These are phyloP conservation scores for Moesziomyces sp. DNA, from an alignment of 1,284 basidiomycete genomes.

Conservation along the genomic window DNA sequence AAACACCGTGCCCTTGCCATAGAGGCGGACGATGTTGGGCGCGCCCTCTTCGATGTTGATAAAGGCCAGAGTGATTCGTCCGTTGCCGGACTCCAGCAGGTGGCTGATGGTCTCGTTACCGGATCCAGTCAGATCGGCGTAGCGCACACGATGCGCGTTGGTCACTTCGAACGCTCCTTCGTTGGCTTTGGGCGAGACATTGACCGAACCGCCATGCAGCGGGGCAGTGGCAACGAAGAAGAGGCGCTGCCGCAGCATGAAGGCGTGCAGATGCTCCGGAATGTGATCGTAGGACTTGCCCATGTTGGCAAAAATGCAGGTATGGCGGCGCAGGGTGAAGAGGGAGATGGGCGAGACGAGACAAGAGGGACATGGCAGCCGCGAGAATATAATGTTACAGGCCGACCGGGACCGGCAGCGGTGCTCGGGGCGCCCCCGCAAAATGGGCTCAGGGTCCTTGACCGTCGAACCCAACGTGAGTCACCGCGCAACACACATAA, in stretches of 20 bases:
- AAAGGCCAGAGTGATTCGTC: conserved; percentile 16
- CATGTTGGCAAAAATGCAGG: background rate
- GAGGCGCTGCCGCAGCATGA: conserved; percentile 5
- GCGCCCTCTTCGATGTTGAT: conserved; percentile 17
- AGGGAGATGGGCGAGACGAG: no score
- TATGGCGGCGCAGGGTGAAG: no score
- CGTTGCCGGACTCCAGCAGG: conserved; percentile 10
- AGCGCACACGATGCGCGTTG: conserved; percentile 7
- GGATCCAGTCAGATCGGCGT: conserved; percentile 14
- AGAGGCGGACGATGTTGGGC: conserved; percentile 21
- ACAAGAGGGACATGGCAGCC: no score
- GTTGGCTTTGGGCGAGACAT: conserved; percentile 9
- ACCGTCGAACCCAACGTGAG: no score
- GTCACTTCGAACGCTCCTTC: conserved; percentile 7
- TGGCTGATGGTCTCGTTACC: conserved; percentile 24
- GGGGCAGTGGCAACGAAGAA: conserved; percentile 26
- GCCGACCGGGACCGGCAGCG: no score
- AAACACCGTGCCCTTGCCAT: conserved; percentile 12
- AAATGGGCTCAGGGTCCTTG: no score
- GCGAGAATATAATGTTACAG: no score
- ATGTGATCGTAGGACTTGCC: conserved; percentile 11
- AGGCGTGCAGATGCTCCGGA: conserved; percentile 6
- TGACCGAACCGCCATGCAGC: conserved; percentile 6
- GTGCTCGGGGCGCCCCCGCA: no score
- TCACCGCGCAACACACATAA: no score